A percentile compares a stretch with the other conserved stretches of the same genome.
These are phyloP conservation scores for Populus nigra DNA, from an alignment of 345 rosid genomes.

Conservation along the genomic window DNA sequence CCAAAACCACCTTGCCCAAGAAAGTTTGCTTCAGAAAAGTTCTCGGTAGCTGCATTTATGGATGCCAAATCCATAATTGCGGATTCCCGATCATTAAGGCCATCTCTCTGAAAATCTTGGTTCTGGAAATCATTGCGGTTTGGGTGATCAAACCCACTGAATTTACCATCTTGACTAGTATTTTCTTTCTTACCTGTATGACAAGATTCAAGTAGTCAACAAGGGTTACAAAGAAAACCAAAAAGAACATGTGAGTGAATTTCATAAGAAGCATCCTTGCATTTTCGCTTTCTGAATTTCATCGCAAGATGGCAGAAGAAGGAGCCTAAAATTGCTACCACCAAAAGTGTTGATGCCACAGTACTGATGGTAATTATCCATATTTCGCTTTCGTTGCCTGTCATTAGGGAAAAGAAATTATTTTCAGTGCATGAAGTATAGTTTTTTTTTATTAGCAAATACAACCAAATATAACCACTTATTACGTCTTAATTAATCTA, in stretches of 20 bases:
- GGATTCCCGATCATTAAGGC: neutral
- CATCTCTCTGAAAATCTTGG: neutral
- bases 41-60: neutral
- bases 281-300: neutral
- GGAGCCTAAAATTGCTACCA: neutral
- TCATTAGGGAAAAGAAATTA: neutral
- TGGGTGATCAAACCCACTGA: neutral
- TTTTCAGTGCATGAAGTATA: neutral
- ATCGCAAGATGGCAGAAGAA: neutral
- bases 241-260: neutral
- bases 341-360: neutral
- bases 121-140: neutral
- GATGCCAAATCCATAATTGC: neutral
- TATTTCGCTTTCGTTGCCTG: neutral
- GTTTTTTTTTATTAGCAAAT: neutral
- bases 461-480: neutral
- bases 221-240: neutral
- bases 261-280: neutral
- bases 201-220: neutral
- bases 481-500: neutral
- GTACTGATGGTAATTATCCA: neutral
- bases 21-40: neutral
- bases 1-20: slow-evolving; percentile 16
- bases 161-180: neutral
- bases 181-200: neutral